Base-by-base conservation (phyloP, 768 basidiomycete genomes). In the Boletus rubropictus region DNA sequence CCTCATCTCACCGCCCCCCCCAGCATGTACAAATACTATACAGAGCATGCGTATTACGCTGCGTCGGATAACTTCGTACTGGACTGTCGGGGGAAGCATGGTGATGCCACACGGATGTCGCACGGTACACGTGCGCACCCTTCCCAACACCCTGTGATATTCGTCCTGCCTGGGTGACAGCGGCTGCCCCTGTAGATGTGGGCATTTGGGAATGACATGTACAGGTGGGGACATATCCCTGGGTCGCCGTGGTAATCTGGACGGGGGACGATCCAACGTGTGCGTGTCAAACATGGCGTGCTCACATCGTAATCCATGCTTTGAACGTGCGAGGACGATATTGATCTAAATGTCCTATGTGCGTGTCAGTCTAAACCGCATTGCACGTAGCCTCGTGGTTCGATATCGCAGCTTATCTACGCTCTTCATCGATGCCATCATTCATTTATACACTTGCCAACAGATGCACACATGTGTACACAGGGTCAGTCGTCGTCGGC, bases 391-490 rank as follows among this genome's bases (percentile, higher is more conserved):
- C 47, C 47, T 56, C 54, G 44, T 49, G 57, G 46, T 22, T 18
- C 28, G 40, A 44, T 54, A 59, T 59, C 57, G 35, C 31, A 56
- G 54, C 6, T 56, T 44, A 55, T 55, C 54, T 36, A 7, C 11
- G 25, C 39, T 20, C 37, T 1, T 46, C 36, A 41, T 51, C 31
- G 39, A 42, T 49, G 12, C 18, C 15, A 35, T 4, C 32, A 18
- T 8, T 4, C 22, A 17, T 15, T 6, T 14, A 29, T 9, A 39
- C 41, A 36, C 12, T 5, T 3, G 22, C n/a, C 42, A 53, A 42
- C n/a, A 43, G 21, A 21, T 1, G 22, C 35, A 48, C 2, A 57
- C 39, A 46, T 28, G 21, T 10, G 36, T 15, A 50, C 33, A 42
- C 40, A 44, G 28, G 24, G 7, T 24, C 40, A 8, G 5, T 12